Conservation (phyloP, 2,329 filamentous ascomycete genomes). For the Bipolaris cookei region DNA sequence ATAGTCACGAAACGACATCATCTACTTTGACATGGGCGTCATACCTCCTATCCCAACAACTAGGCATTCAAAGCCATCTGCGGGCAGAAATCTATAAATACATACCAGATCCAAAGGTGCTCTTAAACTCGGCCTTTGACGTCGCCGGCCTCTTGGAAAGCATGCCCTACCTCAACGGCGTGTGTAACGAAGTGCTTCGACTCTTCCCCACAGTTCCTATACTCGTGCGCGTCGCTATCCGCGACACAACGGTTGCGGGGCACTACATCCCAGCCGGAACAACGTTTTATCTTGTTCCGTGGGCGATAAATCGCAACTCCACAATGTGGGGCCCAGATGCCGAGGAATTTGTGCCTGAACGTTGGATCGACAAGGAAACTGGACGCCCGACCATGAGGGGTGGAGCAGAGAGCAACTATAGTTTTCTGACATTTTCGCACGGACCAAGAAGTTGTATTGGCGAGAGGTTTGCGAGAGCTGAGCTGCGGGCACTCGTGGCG, state of each 20-base stretch:
- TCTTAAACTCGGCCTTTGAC: conserved; percentile 27
- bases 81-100: conserved; percentile 69
- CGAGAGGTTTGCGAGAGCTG: conserved; percentile 47
- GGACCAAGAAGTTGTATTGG: conserved; percentile 51
- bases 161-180: conserved; percentile 55
- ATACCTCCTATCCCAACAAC: conserved; percentile 71
- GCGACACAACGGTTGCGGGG: conserved; percentile 42
- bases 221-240: conserved; percentile 39
- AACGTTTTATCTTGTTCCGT: conserved; percentile 48
- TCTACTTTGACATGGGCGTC: conserved; percentile 76
- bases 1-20: conserved; percentile 75
- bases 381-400: conserved; percentile 51
- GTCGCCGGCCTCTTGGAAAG: conserved; percentile 51
- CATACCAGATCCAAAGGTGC: conserved; percentile 57
- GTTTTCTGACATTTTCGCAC: conserved; percentile 54
- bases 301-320: conserved; percentile 53
- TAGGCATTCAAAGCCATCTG: conserved; percentile 68
- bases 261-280: conserved; percentile 51
- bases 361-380: conserved; percentile 53
- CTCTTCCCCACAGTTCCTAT: conserved; percentile 50
- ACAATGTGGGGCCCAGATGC: conserved; percentile 53
- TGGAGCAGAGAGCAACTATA: conserved; percentile 49
- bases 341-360: conserved; percentile 52
- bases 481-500: conserved; percentile 46
- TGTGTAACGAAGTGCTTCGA: conserved; percentile 53